Percentiles rank a stretch among this genome's conserved stretches.
Evolutionary conservation across 106 monocot species (phyloP).

Genomic region (Acorus calamus): DNA sequence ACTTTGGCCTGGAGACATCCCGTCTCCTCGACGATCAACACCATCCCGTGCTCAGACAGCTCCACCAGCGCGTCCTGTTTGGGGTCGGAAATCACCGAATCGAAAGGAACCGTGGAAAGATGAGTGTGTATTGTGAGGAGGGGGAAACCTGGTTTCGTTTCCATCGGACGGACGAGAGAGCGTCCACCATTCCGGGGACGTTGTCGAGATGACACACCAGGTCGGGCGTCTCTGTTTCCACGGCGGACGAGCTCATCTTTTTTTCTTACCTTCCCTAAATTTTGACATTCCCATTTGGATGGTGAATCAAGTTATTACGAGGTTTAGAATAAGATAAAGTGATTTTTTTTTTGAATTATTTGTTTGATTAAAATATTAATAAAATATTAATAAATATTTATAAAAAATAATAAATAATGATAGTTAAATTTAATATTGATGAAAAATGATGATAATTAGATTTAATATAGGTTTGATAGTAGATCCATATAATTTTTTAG

Average conservation of each 20-base stretch:
- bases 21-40: conserved; percentile 82
- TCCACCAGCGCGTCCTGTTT: conserved; percentile 81
- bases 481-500: no score
- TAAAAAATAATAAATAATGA: no score
- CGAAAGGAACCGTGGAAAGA: not conserved
- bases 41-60: conserved; percentile 90
- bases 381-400: no score
- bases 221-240: conserved; percentile 37
- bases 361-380: no score
- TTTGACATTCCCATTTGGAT: no score
- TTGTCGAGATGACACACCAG: conserved; percentile 72
- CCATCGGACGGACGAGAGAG: conserved; percentile 92
- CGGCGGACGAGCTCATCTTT: conserved; percentile 39
- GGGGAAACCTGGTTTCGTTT: conserved; percentile 69
- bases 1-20: conserved; percentile 98
- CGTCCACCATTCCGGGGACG: conserved; percentile 96
- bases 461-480: no score
- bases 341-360: no score
- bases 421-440: no score
- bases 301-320: no score
- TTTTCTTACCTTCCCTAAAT: no score
- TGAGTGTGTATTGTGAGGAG: conserved; percentile 1
- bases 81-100: not conserved
- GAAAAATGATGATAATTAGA: no score
- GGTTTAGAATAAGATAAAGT: no score